Percentiles rank a stretch among this genome's conserved stretches.
phyloP scores from a whole-genome alignment of 805 yeast species.

The Suhomyces pyralidae region DNA sequence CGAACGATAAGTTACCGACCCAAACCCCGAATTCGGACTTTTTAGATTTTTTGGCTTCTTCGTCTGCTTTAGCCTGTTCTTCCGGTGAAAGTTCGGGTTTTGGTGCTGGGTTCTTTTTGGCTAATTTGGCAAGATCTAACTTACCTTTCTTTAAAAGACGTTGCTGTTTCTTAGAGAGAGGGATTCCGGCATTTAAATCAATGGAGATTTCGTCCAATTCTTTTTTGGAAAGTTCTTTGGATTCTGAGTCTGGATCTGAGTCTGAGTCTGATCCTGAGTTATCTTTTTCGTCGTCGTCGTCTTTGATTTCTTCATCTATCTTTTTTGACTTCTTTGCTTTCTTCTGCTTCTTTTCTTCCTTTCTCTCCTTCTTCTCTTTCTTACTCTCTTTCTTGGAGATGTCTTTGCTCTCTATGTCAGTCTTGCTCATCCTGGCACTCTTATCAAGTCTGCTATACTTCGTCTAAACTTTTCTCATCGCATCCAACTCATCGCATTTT shows the following conservation, averaged over 20 bases:
- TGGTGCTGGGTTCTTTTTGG: constrained; percentile 34
- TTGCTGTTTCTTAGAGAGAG: constrained; percentile 87
- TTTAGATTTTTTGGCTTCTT: constrained; percentile 28
- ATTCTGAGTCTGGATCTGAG: constrained; percentile 6
- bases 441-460: neutral
- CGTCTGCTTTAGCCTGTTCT: constrained; percentile 24
- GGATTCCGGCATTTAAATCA: constrained; percentile 66
- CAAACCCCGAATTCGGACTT: constrained; percentile 74
- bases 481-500: constrained; percentile 5
- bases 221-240: constrained; percentile 24
- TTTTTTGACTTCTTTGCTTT: constrained; percentile 12
- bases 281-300: constrained; percentile 10
- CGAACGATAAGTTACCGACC: constrained; percentile 91
- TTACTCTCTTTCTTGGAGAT: constrained; percentile 13
- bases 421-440: neutral
- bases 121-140: constrained; percentile 58
- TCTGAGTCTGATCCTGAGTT: constrained; percentile 5
- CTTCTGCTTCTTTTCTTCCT: constrained; percentile 31
- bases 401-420: neutral
- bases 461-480: neutral
- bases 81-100: constrained; percentile 36
- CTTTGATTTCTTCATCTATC: constrained; percentile 9
- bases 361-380: constrained; percentile 22
- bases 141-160: constrained; percentile 65
- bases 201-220: constrained; percentile 65